Evolutionary conservation across 371 early-diverging fungal genomes (phyloP), one percentile per base, ranked within the genome.

Genomic region (Mucor velutinosus): DNA sequence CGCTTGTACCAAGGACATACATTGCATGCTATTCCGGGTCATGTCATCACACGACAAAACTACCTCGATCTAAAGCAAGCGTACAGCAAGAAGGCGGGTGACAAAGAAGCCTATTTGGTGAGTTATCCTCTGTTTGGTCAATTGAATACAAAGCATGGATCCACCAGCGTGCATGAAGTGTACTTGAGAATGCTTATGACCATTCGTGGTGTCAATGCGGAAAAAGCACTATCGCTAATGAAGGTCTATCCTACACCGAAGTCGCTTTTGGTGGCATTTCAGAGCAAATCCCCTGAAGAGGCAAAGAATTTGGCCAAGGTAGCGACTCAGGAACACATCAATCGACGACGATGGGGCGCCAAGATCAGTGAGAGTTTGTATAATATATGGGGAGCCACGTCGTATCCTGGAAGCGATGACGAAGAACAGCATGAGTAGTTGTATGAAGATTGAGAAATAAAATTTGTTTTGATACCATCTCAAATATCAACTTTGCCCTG

Each of bases 171-270:
- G 3, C 79, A 86, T 29, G 94, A 95, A 58, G 73, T 92, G 5
- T 95, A 92, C 78, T 70, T 89, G 32, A 83, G 90, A 51, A 92
- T 95, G 89, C 77, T 97, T 41, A 88, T 93, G 92, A 87, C 90
- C 0, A 77, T 94, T 56, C 85, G 88, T 29, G 96, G 96, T 17
- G 79, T 95, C 41, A 91, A 92, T 66, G 86, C 84, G 0, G 96
- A 96, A 67, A 94, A 93, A 74, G 97, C 96, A 0, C 45, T 75
- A 14, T 82, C 89, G 10, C 81, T 97, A 29, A 89, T 84, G 5
- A 75, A 76, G 39, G 72, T 69, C n/a, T 95, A 89, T 66, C 89
- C 87, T 5, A 96, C 96, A 0, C 89, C 93, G 1, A 66, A 66
- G 12, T 68, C 73, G 7, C 70, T 92, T 11, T 67, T 89, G 14